These are phyloP conservation scores for Apiotrichum sp. DNA, from an alignment of 1,284 basidiomycete species.

Conservation along the genomic window DNA sequence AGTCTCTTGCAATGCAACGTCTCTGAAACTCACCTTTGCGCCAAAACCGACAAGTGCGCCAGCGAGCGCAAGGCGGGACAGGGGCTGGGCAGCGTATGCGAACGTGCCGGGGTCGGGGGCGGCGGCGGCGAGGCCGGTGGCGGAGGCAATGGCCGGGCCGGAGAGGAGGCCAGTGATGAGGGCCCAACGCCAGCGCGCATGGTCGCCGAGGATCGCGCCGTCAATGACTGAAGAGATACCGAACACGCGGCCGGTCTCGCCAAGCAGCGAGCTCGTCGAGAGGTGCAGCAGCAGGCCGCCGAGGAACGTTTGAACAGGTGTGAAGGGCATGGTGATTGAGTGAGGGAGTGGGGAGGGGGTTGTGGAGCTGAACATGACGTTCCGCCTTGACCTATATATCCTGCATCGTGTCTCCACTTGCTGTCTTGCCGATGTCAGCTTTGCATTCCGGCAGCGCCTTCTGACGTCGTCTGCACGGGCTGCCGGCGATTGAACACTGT, in stretches of 20 bases:
- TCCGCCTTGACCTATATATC: background rate
- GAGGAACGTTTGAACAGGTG: slow-evolving; percentile 57
- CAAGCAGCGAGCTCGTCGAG: slow-evolving; percentile 54
- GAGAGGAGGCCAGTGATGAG: slow-evolving; percentile 34
- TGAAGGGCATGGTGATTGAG: slow-evolving; percentile 31
- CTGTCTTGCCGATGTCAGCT: too few relatives aligned
- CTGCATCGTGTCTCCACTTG: too few relatives aligned
- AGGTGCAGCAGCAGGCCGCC: slow-evolving; percentile 58
- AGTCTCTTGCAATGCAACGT: too few relatives aligned
- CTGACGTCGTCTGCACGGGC: too few relatives aligned
- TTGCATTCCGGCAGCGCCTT: too few relatives aligned
- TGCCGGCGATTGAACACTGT: too few relatives aligned
- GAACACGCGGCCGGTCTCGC: slow-evolving; percentile 57
- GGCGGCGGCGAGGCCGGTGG: slow-evolving; percentile 37
- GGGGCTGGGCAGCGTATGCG: slow-evolving; percentile 31
- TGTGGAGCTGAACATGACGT: background rate
- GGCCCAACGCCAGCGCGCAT: slow-evolving; percentile 41
- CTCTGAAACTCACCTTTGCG: slow-evolving; percentile 52
- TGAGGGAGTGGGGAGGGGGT: background rate
- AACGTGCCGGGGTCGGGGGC: slow-evolving; percentile 52
- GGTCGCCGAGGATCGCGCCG: slow-evolving; percentile 52
- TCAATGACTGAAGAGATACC: slow-evolving; percentile 62
- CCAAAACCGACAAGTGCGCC: slow-evolving; percentile 61
- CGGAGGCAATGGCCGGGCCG: slow-evolving; percentile 25
- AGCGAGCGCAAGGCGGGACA: slow-evolving; percentile 49